Base-by-base conservation (phyloP, 306 rosid genomes). In the Heteromeles arbutifolia region DNA sequence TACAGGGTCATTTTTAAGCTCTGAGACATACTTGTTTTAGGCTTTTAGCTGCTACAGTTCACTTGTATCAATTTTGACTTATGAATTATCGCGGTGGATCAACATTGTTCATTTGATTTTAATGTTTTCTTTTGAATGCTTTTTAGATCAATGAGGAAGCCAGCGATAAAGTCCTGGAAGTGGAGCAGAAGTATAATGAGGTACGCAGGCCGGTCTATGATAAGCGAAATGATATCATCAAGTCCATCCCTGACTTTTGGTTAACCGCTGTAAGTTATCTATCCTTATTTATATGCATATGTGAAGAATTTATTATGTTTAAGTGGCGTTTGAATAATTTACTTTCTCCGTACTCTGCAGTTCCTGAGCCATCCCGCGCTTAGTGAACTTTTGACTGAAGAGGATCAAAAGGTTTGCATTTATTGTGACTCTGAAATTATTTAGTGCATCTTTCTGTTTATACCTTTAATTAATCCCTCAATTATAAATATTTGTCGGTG, bases 241-340 rank as follows among this genome's bases (percentile, higher is more conserved):
- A 87, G 78, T 79, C 96, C 70, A 88, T 94, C 84, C 98, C 98
- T 14, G 95, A 92, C 75, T 94, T 94, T 84, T 94, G 98, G 98
- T 71, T 82, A 26, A 92, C 90, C 56, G 98, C 98, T 77, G 98
- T 94, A 61, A 84, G 97, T 86, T 37, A 64, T 73, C 79, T 76
- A 45, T 39, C 44, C 48, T 45, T 22, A 37, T 48, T n/a, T 53
- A 70, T 45, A 4, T 37, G 52, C 48, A n/a, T 57, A 8, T 29
- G n/a, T 50, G 25, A 65, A 69, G 62, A 17, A 52, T 21, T 52
- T 18, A 41, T 43, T 13, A 54, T 21, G 65, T 72, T 65, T 19
- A 43, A 19, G 8, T 10, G 8, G 37, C 8, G 18, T 5, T 62
- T 21, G 61, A 75, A 44, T 29, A 64, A n/a, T 77, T 73, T 13